A percentile compares a stretch with the other conserved stretches of the same genome.
Conservation (phyloP, 2,329 filamentous ascomycete species). For the Pseudogymnoascus sp. region DNA sequence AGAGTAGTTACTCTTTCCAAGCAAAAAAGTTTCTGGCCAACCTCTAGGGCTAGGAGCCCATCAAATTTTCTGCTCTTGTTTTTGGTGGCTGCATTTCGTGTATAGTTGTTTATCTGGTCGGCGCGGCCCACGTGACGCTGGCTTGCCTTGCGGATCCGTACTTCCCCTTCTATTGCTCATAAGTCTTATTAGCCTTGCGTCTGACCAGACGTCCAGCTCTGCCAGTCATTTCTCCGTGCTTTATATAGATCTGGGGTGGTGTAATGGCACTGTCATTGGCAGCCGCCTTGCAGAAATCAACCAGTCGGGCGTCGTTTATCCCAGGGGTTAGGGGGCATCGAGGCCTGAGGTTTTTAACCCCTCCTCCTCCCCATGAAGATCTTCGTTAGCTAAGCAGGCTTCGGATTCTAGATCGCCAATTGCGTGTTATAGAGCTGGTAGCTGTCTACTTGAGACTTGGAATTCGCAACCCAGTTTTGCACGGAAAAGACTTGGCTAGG, state of each 20-base stretch:
- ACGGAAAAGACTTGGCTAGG: background rate
- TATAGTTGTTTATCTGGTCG: background rate
- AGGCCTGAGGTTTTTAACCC: background rate
- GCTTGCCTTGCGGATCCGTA: background rate
- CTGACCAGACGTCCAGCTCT: slow-evolving; percentile 1
- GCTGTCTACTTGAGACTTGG: background rate
- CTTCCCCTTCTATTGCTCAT: background rate
- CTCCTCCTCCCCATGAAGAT: background rate
- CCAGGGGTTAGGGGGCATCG: background rate
- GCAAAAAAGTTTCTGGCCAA: background rate
- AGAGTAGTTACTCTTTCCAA: background rate
- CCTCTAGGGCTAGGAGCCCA: background rate
- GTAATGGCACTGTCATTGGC: background rate
- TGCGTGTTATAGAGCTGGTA: background rate
- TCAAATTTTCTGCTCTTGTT: background rate
- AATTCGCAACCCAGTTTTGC: background rate
- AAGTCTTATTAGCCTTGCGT: slow-evolving; percentile 1
- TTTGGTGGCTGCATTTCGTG: background rate
- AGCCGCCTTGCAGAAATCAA: background rate
- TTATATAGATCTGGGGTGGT: background rate
- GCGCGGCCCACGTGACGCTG: background rate
- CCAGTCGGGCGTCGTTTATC: background rate
- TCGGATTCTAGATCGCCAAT: background rate
- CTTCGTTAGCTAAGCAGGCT: background rate
- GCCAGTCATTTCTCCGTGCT: background rate